Conservation (phyloP, 2,329 filamentous ascomycete species). For the Colletotrichum navitas region DNA sequence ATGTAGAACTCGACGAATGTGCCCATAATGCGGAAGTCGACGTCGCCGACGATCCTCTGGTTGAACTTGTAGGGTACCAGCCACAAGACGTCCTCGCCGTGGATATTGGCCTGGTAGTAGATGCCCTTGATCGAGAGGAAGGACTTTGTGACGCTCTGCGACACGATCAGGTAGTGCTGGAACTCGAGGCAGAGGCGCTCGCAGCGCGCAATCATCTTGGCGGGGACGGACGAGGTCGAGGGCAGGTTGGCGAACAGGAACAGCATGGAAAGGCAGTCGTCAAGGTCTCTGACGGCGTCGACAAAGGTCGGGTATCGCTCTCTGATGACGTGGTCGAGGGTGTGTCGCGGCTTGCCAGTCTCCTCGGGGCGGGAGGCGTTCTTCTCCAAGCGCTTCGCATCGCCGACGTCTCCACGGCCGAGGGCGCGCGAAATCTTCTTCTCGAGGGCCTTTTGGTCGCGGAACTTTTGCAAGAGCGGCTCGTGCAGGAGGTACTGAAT, state of each 20-base stretch:
- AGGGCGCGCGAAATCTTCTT: constrained; percentile 97
- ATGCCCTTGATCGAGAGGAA: constrained; percentile 99
- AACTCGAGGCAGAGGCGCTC: constrained; percentile 95
- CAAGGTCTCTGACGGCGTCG: constrained; percentile 92
- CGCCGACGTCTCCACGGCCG: constrained; percentile 89
- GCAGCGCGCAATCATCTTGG: constrained; percentile 95
- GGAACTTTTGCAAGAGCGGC: constrained; percentile 92
- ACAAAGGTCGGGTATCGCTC: constrained; percentile 98
- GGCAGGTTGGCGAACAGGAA: constrained; percentile 98
- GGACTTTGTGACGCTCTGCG: constrained; percentile 91
- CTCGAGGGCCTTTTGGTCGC: constrained; percentile 94
- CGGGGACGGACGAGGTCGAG: constrained; percentile 87
- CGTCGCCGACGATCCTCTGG: constrained; percentile 90
- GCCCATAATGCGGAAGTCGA: constrained; percentile 99
- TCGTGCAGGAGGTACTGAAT: constrained; percentile 99
- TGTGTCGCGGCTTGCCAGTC: constrained; percentile 89
- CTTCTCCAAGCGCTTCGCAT: constrained; percentile 87
- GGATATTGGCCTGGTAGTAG: constrained; percentile 98
- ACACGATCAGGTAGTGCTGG: constrained; percentile 95
- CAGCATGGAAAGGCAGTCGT: constrained; percentile 96
- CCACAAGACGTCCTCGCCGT: constrained; percentile 97
- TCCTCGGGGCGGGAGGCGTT: constrained; percentile 92
- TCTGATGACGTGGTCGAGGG: constrained; percentile 95
- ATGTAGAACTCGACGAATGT: constrained; percentile 99
- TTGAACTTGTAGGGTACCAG: constrained; percentile 98